Percentiles rank a stretch among this genome's conserved stretches.
These are phyloP conservation scores for Suaeda aralocaspica DNA, from an alignment of 148 eudicot genomes.

Conservation along the genomic window DNA sequence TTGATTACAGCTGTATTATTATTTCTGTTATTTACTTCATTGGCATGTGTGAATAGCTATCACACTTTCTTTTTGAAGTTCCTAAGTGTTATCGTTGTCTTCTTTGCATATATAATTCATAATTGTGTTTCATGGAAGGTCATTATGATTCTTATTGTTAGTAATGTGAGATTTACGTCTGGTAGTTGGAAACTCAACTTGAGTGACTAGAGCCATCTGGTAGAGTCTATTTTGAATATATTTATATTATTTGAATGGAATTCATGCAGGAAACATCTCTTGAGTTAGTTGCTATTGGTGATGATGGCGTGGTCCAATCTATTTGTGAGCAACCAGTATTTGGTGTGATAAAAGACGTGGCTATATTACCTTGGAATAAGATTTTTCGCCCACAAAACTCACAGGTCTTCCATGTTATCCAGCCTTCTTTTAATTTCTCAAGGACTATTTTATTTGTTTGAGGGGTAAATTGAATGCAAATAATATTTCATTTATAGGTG, in stretches of 20 bases:
- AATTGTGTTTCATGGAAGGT: not conserved
- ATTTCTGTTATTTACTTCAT: too few species aligned
- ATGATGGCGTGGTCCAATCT: conserved; percentile 77
- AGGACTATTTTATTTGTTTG: not conserved
- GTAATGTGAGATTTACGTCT: too few species aligned
- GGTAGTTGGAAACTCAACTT: not conserved
- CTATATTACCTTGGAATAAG: conserved; percentile 68
- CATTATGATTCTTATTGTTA: too few species aligned
- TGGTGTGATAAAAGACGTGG: conserved; percentile 83
- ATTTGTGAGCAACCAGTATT: conserved; percentile 91
- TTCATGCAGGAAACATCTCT: conserved; percentile 73
- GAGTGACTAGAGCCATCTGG: not conserved
- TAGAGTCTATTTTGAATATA: not conserved
- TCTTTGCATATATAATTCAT: not conserved
- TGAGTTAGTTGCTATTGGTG: conserved; percentile 78
- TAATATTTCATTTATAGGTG: conserved; percentile 38
- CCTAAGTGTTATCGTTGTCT: not conserved
- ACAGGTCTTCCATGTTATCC: conserved; percentile 40
- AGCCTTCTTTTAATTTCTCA: conserved; percentile 2
- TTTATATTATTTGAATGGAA: conserved; percentile 13
- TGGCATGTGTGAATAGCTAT: too few species aligned
- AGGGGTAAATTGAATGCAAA: not conserved
- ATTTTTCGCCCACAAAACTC: conserved; percentile 34
- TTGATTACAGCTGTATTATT: too few species aligned
- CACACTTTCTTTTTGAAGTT: not conserved